Evolutionary conservation across 257 asterid genomes (phyloP).

Genomic region (Nicotiana knightiana): DNA sequence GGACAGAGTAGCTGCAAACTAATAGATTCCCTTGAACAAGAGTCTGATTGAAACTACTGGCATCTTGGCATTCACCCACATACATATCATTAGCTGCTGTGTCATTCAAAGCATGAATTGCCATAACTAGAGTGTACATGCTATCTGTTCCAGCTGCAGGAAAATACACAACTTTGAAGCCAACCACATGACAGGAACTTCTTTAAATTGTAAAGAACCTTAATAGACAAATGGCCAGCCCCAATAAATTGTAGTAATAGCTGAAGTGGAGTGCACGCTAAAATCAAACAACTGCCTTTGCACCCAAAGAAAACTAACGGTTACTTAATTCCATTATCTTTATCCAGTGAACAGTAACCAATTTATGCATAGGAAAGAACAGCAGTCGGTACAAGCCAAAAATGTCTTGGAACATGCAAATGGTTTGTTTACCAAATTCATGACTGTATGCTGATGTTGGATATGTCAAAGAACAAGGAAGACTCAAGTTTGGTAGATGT

Average conservation of each 20-base stretch:
- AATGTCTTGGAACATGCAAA: not conserved
- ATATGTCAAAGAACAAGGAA: not conserved
- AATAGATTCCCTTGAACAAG: constrained; percentile 69
- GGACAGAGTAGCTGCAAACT: constrained; percentile 96
- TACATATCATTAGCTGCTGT: constrained; percentile 58
- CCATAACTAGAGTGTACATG: constrained; percentile 78
- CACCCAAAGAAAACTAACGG: not conserved
- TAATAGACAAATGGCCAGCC: not conserved
- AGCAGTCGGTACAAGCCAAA: not conserved
- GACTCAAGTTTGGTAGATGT: not conserved
- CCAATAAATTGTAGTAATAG: not conserved
- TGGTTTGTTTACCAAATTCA: not conserved
- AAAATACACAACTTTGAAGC: constrained; percentile 8
- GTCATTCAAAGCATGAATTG: constrained; percentile 65
- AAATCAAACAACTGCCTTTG: not conserved
- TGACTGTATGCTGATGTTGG: not conserved
- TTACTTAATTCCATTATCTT: not conserved
- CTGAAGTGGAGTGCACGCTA: not conserved
- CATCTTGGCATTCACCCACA: constrained; percentile 89
- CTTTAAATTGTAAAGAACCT: not conserved
- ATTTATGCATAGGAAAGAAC: not conserved
- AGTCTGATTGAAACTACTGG: constrained; percentile 50
- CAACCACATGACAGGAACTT: not conserved
- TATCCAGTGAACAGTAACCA: not conserved
- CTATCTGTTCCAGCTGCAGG: constrained; percentile 73